These are phyloP conservation scores for Coemansia sp. DNA, from an alignment of 192 early-diverging fungal species.

Conservation along the genomic window DNA sequence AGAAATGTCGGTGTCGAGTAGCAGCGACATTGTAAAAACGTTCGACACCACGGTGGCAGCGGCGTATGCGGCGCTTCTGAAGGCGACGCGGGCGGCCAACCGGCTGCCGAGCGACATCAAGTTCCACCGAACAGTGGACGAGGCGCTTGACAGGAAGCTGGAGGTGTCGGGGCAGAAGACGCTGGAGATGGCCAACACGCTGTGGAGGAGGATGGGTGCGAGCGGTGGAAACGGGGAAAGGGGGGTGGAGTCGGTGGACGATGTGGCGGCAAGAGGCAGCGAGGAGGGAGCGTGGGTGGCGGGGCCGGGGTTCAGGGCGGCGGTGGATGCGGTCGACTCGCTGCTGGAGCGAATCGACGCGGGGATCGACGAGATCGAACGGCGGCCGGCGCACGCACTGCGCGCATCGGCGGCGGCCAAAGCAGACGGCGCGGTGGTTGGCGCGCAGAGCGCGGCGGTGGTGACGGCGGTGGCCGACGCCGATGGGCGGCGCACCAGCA, in stretches of 20 bases:
- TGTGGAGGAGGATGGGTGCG: constrained; percentile 32
- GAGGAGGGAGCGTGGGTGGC: constrained; percentile 67
- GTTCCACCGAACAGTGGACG: constrained; percentile 67
- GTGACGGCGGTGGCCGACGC: constrained; percentile 25
- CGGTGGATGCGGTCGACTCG: constrained; percentile 76
- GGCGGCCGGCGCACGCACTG: constrained; percentile 29
- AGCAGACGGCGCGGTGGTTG: constrained; percentile 19
- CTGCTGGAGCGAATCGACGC: constrained; percentile 84
- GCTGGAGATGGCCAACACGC: constrained; percentile 33
- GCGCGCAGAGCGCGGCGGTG: constrained; percentile 35
- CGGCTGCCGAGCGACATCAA: constrained; percentile 61
- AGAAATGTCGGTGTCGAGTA: not conserved
- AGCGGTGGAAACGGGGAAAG: constrained; percentile 4
- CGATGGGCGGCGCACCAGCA: constrained; percentile 38
- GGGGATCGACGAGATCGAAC: constrained; percentile 68
- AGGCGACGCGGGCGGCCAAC: constrained; percentile 63
- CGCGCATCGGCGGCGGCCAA: constrained; percentile 19
- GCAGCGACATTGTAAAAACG: constrained; percentile 18
- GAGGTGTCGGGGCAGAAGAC: constrained; percentile 19
- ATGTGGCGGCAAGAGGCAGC: constrained; percentile 17
- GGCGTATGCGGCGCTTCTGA: constrained; percentile 55
- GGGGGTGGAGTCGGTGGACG: constrained; percentile 33
- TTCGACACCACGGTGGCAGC: constrained; percentile 33
- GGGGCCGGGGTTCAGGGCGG: constrained; percentile 62
- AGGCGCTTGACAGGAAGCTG: constrained; percentile 53